These are phyloP conservation scores for Trypanosoma brucei DNA, from an alignment of 208 protist species.

Conservation along the genomic window DNA sequence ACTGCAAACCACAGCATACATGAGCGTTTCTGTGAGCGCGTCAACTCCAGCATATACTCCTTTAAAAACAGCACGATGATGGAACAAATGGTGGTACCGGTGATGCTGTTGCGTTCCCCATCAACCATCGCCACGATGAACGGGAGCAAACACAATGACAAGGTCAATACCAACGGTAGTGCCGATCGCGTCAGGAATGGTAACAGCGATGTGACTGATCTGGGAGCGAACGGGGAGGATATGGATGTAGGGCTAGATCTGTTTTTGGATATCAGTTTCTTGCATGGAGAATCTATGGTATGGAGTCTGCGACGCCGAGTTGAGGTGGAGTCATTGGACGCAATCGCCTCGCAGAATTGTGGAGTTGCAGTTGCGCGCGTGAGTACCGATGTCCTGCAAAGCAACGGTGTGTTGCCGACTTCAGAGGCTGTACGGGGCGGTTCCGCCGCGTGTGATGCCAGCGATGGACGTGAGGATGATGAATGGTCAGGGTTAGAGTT, in stretches of 20 bases:
- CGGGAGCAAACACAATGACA: neutral
- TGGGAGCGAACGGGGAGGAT: neutral
- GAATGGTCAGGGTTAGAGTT: constrained; percentile 26
- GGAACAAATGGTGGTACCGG: constrained; percentile 38
- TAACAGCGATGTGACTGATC: neutral
- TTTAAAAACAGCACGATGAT: constrained; percentile 8
- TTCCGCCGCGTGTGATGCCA: neutral
- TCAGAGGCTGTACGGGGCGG: neutral
- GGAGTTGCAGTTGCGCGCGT: constrained; percentile 15
- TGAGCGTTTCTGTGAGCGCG: constrained; percentile 40
- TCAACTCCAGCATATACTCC: constrained; percentile 24
- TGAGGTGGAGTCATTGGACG: constrained; percentile 5
- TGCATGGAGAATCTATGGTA: neutral
- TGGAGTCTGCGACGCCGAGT: constrained; percentile 5
- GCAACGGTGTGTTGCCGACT: neutral
- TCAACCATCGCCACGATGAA: neutral
- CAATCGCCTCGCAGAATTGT: constrained; percentile 9
- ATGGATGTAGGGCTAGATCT: neutral
- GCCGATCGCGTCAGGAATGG: constrained; percentile 4
- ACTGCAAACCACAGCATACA: constrained; percentile 23
- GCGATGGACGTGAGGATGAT: constrained; percentile 6
- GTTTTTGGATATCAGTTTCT: constrained; percentile 8
- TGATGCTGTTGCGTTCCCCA: constrained; percentile 48
- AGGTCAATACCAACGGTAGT: constrained; percentile 6
- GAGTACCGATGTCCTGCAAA: neutral